Conservation (phyloP, 2,329 filamentous ascomycete species). For the Fusarium staphyleae region DNA sequence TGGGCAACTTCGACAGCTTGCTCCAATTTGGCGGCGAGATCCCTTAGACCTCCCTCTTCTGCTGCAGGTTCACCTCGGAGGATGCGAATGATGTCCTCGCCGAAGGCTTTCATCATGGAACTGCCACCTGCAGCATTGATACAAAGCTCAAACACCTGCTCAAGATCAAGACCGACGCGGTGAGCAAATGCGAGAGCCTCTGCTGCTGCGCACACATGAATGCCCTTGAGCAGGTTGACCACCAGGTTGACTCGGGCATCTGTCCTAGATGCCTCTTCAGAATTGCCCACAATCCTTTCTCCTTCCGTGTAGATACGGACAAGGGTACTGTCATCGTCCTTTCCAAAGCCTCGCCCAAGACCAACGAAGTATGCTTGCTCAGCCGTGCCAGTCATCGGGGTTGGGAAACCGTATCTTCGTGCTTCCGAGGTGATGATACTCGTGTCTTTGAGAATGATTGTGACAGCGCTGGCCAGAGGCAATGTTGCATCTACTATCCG, state of each 20-base stretch:
- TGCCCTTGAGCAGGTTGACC: constrained; percentile 19
- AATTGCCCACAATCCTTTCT: not conserved
- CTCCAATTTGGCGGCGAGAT: constrained; percentile 5
- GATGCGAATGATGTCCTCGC: constrained; percentile 10
- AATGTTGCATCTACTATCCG: constrained; percentile 61
- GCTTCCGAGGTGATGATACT: constrained; percentile 74
- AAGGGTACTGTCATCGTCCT: constrained; percentile 19
- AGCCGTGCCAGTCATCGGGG: constrained; percentile 66
- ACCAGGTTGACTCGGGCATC: constrained; percentile 15
- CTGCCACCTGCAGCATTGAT: constrained; percentile 23
- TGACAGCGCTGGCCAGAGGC: constrained; percentile 64
- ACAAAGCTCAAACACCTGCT: constrained; percentile 26
- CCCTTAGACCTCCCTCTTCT: not conserved
- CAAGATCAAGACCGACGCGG: constrained; percentile 20
- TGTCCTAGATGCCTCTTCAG: not conserved
- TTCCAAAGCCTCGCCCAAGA: constrained; percentile 59
- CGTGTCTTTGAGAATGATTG: constrained; percentile 67
- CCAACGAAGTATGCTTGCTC: constrained; percentile 71
- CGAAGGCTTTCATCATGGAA: constrained; percentile 9
- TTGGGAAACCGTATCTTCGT: constrained; percentile 62
- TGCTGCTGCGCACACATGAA: constrained; percentile 21
- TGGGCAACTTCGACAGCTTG: constrained; percentile 21
- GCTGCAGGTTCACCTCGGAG: constrained; percentile 5
- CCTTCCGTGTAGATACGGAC: constrained; percentile 20
- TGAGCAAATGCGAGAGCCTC: constrained; percentile 24